Base-by-base conservation (phyloP, 768 basidiomycete genomes). In the Mrakia gelida region DNA sequence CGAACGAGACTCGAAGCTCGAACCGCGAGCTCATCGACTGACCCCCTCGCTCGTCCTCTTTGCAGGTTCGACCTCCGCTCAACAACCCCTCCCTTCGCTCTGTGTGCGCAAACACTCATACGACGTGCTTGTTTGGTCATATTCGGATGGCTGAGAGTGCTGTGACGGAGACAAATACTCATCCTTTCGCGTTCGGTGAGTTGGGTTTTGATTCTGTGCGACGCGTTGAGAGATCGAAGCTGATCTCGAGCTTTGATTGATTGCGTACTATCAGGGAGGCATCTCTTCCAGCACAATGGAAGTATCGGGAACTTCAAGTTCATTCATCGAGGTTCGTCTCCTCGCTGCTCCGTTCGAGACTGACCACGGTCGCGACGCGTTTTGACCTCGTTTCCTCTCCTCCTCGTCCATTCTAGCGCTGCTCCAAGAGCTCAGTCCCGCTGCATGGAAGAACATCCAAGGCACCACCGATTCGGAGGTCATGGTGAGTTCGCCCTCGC, bases 211-310 rank as follows among this genome's bases (percentile, higher is more conserved):
- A 4, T 1, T 18, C 41, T 21, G 9, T 56, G 54, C 23, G 54
- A 56, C 54, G 54, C 23, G 54, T 6, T 10, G 54, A 56, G 54
- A n/a, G 52, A 7, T 6, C 45, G 45, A 45, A 45, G 45, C 45
- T 45, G 45, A 45, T 15, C 1, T 15, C n/a, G 1, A 67, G n/a
- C 21, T 34, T 38, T 67, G 30, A 18, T 15, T 43, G 67, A 38
- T 16, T 15, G 21, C 10, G 10, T 45, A 45, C 21, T 21, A 30
- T n/a, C n/a, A 45, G 70, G 43, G 1, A 45, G 23, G 15, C 43
- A 80, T 76, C 68, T 79, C n/a, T 82, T 84, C 79, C 83, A 84
- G 82, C 83, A 84, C 81, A 83, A 84, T 81, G 84, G 83, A 54
- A 77, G 72, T 52, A 79, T 83, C 73, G 81, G 83, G 41, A 80